Percentiles rank a stretch among this genome's conserved stretches.
Conservation (phyloP, 768 basidiomycete genomes). For the Boletus patriciae region DNA sequence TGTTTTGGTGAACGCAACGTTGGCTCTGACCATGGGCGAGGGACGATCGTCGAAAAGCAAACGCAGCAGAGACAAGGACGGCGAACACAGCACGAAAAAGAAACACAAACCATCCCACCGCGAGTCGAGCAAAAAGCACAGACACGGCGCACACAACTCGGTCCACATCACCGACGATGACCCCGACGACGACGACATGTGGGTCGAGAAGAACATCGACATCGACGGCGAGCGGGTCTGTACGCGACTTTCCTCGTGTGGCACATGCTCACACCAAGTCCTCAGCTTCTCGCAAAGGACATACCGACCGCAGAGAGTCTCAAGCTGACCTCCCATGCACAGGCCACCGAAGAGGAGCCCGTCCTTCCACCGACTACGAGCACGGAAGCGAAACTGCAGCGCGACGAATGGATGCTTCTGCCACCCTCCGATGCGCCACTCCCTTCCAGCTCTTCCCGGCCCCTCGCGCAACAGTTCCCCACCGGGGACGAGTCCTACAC, state of each 20-base stretch:
- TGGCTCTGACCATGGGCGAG: constrained; percentile 23
- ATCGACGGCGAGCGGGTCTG: constrained; percentile 73
- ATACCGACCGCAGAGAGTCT: constrained; percentile 78
- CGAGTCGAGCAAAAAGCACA: constrained; percentile 37
- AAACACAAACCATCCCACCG: constrained; percentile 49
- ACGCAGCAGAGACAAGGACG: constrained; percentile 38
- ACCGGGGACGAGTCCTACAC: constrained; percentile 52
- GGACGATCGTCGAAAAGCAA: constrained; percentile 26
- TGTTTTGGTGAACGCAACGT: neutral
- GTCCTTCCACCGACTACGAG: constrained; percentile 45
- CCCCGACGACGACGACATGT: constrained; percentile 69
- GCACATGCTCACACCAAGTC: constrained; percentile 6
- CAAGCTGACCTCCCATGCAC: constrained; percentile 62
- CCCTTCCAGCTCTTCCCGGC: constrained; percentile 34
- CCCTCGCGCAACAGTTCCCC: constrained; percentile 30
- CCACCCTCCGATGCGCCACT: constrained; percentile 30
- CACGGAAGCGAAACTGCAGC: constrained; percentile 53
- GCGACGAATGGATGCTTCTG: constrained; percentile 92
- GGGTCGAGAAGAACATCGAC: constrained; percentile 87
- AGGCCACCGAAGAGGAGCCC: constrained; percentile 43
- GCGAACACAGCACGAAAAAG: constrained; percentile 54
- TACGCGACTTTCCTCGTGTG: constrained; percentile 7
- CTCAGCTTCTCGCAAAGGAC: constrained; percentile 62
- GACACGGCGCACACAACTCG: constrained; percentile 36
- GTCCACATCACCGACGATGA: constrained; percentile 65